Base-by-base conservation (phyloP, 768 basidiomycete genomes). In the Austroboletus festivus region DNA sequence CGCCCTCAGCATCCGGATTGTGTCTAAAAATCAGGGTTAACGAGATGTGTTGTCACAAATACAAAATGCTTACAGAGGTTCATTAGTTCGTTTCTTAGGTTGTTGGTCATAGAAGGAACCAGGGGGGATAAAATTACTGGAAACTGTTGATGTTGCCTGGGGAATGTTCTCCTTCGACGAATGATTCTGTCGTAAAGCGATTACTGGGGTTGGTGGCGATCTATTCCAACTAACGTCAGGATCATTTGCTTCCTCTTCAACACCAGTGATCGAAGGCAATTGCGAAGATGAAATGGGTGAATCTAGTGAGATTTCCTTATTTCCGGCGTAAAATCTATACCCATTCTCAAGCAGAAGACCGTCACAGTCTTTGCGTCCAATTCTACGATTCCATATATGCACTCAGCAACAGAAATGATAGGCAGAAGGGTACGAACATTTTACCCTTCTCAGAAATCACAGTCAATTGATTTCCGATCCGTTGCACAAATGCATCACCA, bases 391-490 rank as follows among this genome's bases (percentile, higher is more conserved):
- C 15, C 16, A 28, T 18, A 16, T 19, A 31, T 42, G 42, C 4
- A 3, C 3, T 67, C 21, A 62, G 53, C n/a, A 9, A 8, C 6
- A 18, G 9, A 51, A 35, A 20, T 11, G 18, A n/a, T n/a, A n/a
- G n/a, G 23, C 37, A 22, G 22, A 11, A 53, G 34, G 16, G 21
- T 47, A 12, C 49, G 58, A 62, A 90, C 89, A 82, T 64, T 70
- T 83, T 80, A 3, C 89, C 89, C 46, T 78, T 76, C 58, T 88
- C 85, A 3, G 83, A 80, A 34, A 87, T 67, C 71, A 89, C 77
- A 1, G 73, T 76, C 19, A 88, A 60, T 50, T 77, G 79, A 12
- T 74, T 73, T 19, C 70, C 73, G 28, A 67, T 62, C 31, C 73
- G 71, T 24, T 80, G 78, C 21, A 86, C 71, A 64, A 77, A 86